phyloP scores from a whole-genome alignment of 164 flowering plant genomes.

The Liquidambar formosana region DNA sequence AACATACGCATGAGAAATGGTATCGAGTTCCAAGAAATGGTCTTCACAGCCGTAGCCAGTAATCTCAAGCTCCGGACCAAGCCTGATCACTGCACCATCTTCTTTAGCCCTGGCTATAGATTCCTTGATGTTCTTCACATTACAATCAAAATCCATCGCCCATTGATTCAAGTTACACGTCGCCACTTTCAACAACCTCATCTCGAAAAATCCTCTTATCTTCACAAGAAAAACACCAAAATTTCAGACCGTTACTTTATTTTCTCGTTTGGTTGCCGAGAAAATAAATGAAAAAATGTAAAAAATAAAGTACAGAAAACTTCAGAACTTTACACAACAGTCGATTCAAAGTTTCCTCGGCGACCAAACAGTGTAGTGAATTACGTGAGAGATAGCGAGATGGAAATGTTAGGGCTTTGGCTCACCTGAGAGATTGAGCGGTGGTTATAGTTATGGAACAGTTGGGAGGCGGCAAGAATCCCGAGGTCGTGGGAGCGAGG shows the following conservation, averaged over 20 bases:
- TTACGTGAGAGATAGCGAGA: neutral
- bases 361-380: neutral
- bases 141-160: constrained; percentile 97
- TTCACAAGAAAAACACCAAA: neutral
- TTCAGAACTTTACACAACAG: neutral
- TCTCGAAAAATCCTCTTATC: constrained; percentile 21
- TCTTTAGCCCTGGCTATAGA: constrained; percentile 70
- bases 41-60: constrained; percentile 99
- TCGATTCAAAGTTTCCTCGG: neutral
- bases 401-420: neutral
- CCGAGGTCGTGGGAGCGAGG: neutral
- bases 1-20: constrained; percentile 79
- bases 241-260: neutral
- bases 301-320: neutral
- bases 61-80: constrained; percentile 98
- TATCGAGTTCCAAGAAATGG: constrained; percentile 94
- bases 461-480: neutral
- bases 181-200: constrained; percentile 94
- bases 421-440: neutral
- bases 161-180: constrained; percentile 97
- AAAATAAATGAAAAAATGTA: neutral
- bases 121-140: constrained; percentile 77
- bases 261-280: neutral
- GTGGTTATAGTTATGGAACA: neutral
- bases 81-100: constrained; percentile 82